Evolutionary conservation across 805 yeast genomes (phyloP).

Genomic region (Wickerhamomyces hampshirensis): DNA sequence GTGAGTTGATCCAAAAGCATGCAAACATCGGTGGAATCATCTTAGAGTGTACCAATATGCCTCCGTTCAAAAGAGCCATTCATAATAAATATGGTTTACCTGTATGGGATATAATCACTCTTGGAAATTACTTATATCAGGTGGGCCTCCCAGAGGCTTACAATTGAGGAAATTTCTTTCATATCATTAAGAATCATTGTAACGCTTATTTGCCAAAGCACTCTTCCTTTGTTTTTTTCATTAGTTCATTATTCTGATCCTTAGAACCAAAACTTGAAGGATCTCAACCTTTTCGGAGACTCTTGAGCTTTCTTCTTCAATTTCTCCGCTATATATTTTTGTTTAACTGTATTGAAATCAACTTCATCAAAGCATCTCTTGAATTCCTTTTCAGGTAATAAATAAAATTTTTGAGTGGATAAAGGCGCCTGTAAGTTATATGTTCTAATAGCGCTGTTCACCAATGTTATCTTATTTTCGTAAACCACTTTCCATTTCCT

Average conservation of each 20-base stretch:
- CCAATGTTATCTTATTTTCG: conserved; percentile 29
- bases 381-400: conserved; percentile 41
- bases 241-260: background rate
- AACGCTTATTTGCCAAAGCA: no score
- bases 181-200: no score
- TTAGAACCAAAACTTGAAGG: background rate
- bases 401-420: conserved; percentile 52
- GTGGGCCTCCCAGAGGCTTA: background rate
- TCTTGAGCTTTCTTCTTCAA: background rate
- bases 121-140: conserved; percentile 17
- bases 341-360: conserved; percentile 13
- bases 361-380: conserved; percentile 33
- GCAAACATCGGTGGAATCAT: conserved; percentile 27
- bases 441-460: conserved; percentile 49
- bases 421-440: conserved; percentile 63
- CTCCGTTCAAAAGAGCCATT: conserved; percentile 28
- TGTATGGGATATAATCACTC: conserved; percentile 29
- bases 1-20: conserved; percentile 18
- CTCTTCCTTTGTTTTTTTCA: no score
- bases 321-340: conserved; percentile 1
- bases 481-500: conserved; percentile 17
- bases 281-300: background rate
- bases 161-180: no score
- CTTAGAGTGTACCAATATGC: conserved; percentile 33
- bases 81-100: conserved; percentile 23